Conservation (phyloP, 1,139 yeast genomes). For the Kurtzmaniella quercitrusa region DNA sequence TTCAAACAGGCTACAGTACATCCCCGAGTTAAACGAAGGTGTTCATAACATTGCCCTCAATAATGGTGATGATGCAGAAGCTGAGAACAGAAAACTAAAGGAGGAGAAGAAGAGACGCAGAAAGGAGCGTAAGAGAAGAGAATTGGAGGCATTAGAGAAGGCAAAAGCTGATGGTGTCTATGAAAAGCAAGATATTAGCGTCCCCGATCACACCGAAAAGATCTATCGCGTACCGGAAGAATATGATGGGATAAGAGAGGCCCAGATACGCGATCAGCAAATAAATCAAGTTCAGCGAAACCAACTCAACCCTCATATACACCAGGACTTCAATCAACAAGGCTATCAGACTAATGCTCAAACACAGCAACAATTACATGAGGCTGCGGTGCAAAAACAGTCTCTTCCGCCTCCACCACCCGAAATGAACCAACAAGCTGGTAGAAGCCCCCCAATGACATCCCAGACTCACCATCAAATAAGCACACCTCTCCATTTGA, state of each 20-base stretch:
- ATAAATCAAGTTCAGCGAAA: background rate
- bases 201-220: too few relatives aligned
- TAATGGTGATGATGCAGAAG: background rate
- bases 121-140: background rate
- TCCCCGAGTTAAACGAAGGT: background rate
- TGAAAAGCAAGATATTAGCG: too few relatives aligned
- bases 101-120: background rate
- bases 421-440: background rate
- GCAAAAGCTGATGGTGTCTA: background rate
- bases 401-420: slow-evolving; percentile 2
- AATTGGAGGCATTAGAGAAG: background rate
- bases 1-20: background rate
- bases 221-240: too few relatives aligned
- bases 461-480: too few relatives aligned
- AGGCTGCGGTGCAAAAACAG: background rate
- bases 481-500: too few relatives aligned
- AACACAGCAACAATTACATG: background rate
- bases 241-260: too few relatives aligned
- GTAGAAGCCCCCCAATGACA: background rate
- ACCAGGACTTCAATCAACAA: too few relatives aligned
- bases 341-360: background rate
- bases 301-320: too few relatives aligned
- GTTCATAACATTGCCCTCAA: background rate
- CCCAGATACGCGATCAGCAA: too few relatives aligned
- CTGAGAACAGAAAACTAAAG: background rate